Evolutionary conservation across 2,329 filamentous ascomycete genomes (phyloP), one percentile per base, ranked within the genome.

Genomic region (Phaeophleospora eucalypticola): DNA sequence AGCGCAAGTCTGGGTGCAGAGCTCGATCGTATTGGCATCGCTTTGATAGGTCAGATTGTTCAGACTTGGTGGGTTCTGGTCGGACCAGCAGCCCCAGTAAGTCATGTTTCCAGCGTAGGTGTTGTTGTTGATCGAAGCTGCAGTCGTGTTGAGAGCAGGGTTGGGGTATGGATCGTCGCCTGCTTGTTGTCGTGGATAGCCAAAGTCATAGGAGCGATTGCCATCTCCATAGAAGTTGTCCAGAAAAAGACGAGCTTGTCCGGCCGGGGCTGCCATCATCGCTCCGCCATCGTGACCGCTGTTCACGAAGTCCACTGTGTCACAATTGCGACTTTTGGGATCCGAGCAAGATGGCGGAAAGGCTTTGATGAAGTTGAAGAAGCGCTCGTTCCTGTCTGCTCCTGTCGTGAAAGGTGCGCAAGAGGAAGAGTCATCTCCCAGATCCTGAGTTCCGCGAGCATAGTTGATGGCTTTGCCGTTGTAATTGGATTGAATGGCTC

Each of bases 351-450:
- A 53, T 2, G 58, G 45, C 14, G 64, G 62, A 46, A 68, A 67
- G 7, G 55, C 57, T 36, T 64, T 60, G 58, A 68, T 65, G 52
- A 66, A 67, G 55, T 68, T 64, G 60, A 68, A 67, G 56, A 69
- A 68, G 4, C 66, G 64, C 54, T 69, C 66, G 41, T 68, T 63
- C 4, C 66, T 60, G 29, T 69, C 63, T 9, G 44, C 43, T 10
- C 66, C 66, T 7, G 64, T 62, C 1, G 64, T 63, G 8, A 32
- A 41, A 2, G 66, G 65, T 3, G 57, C 64, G 44, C 66, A 69
- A 12, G 27, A 48, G 9, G 58, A 58, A 14, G 65, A 65, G 39
- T 64, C 61, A 20, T 68, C 65, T 9, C 66, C 65, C 32, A 59
- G 47, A 52, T 69, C 66, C 21, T 54, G 57, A 2, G 56, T 59